Percentiles rank a stretch among this genome's conserved stretches.
Conservation (phyloP, 2,329 filamentous ascomycete species). For the Microthyrium microscopicum region DNA sequence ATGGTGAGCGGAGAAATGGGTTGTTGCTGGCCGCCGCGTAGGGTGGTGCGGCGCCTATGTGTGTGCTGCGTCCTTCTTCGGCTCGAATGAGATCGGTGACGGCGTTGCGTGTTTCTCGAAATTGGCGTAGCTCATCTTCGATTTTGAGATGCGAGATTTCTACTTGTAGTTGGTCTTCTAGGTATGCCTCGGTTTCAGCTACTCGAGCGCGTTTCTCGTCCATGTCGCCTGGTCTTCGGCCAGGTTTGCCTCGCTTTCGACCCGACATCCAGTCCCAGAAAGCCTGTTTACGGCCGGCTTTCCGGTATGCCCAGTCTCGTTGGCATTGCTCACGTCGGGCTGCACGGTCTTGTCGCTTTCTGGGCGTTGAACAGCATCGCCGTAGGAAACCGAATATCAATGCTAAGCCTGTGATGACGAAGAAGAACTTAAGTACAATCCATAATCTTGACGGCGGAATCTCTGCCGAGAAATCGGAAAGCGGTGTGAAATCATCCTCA, state of each 20-base stretch:
- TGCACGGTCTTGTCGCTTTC: conserved; percentile 34
- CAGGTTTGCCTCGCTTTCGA: conserved; percentile 17
- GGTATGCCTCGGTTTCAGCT: conserved; percentile 27
- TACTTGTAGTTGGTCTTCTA: conserved; percentile 28
- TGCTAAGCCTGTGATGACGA: conserved; percentile 26
- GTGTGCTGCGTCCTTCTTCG: conserved; percentile 16
- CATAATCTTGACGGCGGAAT: conserved; percentile 17
- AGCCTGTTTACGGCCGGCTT: conserved; percentile 34
- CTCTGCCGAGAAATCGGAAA: conserved; percentile 4
- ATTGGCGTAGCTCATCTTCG: conserved; percentile 32
- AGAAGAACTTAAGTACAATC: conserved; percentile 26
- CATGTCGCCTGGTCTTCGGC: conserved; percentile 23
- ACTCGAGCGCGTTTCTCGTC: conserved; percentile 36
- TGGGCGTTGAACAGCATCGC: conserved; percentile 27
- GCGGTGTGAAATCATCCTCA: background rate
- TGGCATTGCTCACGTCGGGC: conserved; percentile 37
- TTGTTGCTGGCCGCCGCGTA: conserved; percentile 6
- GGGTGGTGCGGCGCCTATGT: background rate
- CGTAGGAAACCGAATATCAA: conserved; percentile 28
- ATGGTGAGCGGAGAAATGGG: conserved; percentile 8
- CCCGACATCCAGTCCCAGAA: conserved; percentile 33
- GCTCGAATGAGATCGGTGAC: conserved; percentile 32
- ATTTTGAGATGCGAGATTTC: conserved; percentile 36
- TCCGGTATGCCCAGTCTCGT: conserved; percentile 25
- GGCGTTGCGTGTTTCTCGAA: conserved; percentile 35